phyloP scores from a whole-genome alignment of 495 filamentous ascomycete genomes.

The Annulohypoxylon moriforme region DNA sequence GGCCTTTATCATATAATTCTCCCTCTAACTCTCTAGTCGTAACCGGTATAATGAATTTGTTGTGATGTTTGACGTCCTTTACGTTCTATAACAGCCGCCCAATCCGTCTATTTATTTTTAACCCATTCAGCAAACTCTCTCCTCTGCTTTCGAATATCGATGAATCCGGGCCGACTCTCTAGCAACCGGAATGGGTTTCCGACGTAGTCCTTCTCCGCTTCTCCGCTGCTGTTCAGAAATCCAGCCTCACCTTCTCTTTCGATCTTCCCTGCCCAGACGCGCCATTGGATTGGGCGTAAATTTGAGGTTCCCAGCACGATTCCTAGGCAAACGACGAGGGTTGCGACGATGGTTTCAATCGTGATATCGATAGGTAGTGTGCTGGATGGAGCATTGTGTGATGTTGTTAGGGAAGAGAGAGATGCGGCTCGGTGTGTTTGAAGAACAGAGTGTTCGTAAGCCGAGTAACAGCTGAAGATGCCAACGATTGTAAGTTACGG shows the following conservation, averaged over 20 bases:
- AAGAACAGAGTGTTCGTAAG: constrained; percentile 82
- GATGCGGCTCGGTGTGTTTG: constrained; percentile 67
- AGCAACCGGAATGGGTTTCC: constrained; percentile 63
- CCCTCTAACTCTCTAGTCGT: neutral
- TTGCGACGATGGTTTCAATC: constrained; percentile 79
- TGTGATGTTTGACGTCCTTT: neutral
- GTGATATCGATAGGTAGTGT: constrained; percentile 80
- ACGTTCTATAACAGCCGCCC: neutral
- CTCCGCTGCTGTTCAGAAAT: constrained; percentile 76
- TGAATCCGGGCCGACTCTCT: constrained; percentile 60
- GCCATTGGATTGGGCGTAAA: constrained; percentile 81
- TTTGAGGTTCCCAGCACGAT: constrained; percentile 76
- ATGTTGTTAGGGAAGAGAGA: constrained; percentile 58
- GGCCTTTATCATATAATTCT: neutral
- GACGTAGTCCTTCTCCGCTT: constrained; percentile 60
- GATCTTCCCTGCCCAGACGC: constrained; percentile 84
- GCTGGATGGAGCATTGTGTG: constrained; percentile 34
- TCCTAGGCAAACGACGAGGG: constrained; percentile 73
- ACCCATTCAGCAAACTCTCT: constrained; percentile 83
- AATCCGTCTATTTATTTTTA: constrained; percentile 46
- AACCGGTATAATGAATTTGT: neutral
- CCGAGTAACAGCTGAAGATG: constrained; percentile 78
- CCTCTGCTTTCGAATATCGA: constrained; percentile 72
- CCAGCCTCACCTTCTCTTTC: constrained; percentile 78
- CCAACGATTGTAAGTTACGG: constrained; percentile 11